phyloP scores from a whole-genome alignment of 176 grass and related monocot species.

The Musa acuminata region DNA sequence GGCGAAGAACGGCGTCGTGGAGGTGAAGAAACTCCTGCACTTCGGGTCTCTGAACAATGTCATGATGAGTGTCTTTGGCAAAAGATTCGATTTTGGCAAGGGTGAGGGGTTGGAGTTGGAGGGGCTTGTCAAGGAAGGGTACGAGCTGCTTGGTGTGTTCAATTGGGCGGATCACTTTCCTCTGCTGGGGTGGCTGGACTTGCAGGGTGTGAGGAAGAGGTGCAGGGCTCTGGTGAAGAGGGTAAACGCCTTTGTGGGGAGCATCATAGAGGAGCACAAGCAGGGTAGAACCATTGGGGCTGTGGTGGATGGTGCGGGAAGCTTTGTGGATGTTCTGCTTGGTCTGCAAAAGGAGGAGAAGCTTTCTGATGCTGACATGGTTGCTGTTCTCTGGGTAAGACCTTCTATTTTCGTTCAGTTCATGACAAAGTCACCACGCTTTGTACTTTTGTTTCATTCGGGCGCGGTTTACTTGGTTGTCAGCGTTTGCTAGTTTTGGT shows the following conservation, averaged over 20 bases:
- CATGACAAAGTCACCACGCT: background rate
- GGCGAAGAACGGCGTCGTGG: too few species aligned
- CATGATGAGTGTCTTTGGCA: slow-evolving; percentile 2
- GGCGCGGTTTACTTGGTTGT: too few species aligned
- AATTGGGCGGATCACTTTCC: slow-evolving; percentile 4
- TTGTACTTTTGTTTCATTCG: background rate
- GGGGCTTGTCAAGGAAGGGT: background rate
- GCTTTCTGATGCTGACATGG: slow-evolving; percentile 12
- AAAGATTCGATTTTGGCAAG: background rate
- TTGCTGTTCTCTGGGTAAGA: slow-evolving; percentile 11
- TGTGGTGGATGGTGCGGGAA: background rate
- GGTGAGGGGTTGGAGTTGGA: background rate
- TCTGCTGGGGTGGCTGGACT: background rate
- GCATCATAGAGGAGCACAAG: slow-evolving; percentile 2
- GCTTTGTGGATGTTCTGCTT: slow-evolving; percentile 8
- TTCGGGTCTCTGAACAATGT: slow-evolving; percentile 1
- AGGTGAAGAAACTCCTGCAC: too few species aligned
- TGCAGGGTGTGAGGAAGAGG: background rate
- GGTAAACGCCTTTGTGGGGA: slow-evolving; percentile 2
- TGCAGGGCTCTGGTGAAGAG: slow-evolving; percentile 1
- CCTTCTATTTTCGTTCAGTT: too few species aligned
- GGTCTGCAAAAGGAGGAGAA: slow-evolving; percentile 6
- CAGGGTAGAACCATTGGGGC: background rate
- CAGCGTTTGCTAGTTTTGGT: too few species aligned
- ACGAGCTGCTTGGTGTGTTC: background rate